Conservation (phyloP, 805 yeast genomes). For the Zygoascus biomembranicola region DNA sequence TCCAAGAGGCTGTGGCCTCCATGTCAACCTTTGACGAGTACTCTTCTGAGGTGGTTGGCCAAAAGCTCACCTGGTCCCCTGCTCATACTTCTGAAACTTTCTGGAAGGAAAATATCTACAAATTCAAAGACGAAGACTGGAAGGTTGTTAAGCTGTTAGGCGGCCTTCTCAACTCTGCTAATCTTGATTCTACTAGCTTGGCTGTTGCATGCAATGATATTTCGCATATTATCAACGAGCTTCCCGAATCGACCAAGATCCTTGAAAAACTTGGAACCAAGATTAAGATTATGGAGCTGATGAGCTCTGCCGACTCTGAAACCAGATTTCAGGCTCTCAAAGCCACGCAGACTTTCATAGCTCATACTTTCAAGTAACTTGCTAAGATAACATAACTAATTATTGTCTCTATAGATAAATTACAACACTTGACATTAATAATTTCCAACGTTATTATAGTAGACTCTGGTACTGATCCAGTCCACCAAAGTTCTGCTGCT, state of each 20-base stretch:
- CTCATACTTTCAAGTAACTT: constrained; percentile 52
- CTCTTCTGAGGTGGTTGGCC: constrained; percentile 71
- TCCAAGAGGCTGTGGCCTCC: constrained; percentile 64
- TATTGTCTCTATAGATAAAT: neutral
- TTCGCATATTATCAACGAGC: constrained; percentile 48
- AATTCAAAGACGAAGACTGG: constrained; percentile 74
- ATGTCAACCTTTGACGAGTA: constrained; percentile 93
- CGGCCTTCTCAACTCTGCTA: constrained; percentile 21
- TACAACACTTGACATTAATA: neutral
- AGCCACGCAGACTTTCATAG: constrained; percentile 89
- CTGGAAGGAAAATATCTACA: constrained; percentile 75
- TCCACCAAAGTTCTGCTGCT: neutral
- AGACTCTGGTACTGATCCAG: constrained; percentile 18
- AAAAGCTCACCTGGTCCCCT: constrained; percentile 79
- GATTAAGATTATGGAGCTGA: constrained; percentile 72
- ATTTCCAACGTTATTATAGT: constrained; percentile 4
- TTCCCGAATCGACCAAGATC: constrained; percentile 52
- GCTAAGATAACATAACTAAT: neutral
- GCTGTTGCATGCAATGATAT: constrained; percentile 67
- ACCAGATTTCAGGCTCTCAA: constrained; percentile 92
- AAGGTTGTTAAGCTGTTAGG: constrained; percentile 58
- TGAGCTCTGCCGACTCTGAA: constrained; percentile 73
- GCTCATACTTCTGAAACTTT: constrained; percentile 83
- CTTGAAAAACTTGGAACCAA: constrained; percentile 56
- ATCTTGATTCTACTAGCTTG: constrained; percentile 29